Conservation (phyloP, 306 rosid genomes). For the Vigna unguiculata region DNA sequence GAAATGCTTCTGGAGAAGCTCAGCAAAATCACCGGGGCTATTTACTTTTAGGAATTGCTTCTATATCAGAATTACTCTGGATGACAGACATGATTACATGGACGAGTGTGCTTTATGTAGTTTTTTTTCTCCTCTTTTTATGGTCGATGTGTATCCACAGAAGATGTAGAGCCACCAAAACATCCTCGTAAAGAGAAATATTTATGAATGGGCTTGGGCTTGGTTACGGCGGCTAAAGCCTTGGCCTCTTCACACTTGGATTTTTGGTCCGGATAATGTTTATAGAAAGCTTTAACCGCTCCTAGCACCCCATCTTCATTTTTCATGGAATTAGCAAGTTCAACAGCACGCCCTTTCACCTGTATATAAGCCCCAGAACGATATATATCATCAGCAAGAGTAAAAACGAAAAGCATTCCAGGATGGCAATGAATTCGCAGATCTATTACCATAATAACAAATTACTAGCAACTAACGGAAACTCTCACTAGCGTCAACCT, state of each 20-base stretch:
- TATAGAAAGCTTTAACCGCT: conserved; percentile 84
- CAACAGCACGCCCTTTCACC: conserved; percentile 72
- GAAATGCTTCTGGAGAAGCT: conserved; percentile 28
- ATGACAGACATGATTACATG: conserved; percentile 15
- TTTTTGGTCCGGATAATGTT: conserved; percentile 56
- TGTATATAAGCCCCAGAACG: conserved; percentile 44
- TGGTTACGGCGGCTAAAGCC: neutral
- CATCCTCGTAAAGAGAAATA: conserved; percentile 51
- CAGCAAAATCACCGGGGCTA: conserved; percentile 39
- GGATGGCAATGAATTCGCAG: too few relatives aligned
- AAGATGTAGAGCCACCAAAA: conserved; percentile 52
- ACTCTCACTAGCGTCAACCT: too few relatives aligned
- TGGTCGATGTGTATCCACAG: conserved; percentile 6
- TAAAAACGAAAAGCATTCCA: neutral
- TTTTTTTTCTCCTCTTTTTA: neutral
- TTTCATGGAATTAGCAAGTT: conserved; percentile 78
- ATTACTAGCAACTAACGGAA: too few relatives aligned
- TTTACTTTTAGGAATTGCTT: conserved; percentile 34
- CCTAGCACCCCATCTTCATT: conserved; percentile 81
- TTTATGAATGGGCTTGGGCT: conserved; percentile 16
- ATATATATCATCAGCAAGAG: conserved; percentile 7
- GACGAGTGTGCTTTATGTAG: neutral
- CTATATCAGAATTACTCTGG: conserved; percentile 30
- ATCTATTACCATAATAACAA: too few relatives aligned
- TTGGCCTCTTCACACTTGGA: neutral